A percentile compares a stretch with the other conserved stretches of the same genome.
Conservation (phyloP, 2,329 filamentous ascomycete species). For the Sclerotinia borealis region DNA sequence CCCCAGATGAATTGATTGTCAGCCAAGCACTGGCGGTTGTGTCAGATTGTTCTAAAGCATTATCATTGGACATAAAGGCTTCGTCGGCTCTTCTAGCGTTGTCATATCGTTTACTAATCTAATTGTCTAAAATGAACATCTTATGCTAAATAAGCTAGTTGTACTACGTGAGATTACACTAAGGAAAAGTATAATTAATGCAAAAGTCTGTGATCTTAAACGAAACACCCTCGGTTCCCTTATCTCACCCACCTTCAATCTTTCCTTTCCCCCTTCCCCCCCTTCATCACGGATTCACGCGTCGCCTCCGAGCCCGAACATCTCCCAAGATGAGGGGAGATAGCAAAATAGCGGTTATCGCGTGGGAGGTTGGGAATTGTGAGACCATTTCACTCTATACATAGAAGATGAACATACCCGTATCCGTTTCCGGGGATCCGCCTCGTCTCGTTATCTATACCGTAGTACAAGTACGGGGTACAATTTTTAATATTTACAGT, state of each 20-base stretch:
- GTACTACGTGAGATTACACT: not conserved
- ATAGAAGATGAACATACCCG: not conserved
- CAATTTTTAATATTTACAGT: no score
- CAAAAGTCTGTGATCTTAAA: no score
- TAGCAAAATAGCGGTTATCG: not conserved
- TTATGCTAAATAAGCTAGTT: not conserved
- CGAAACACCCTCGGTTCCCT: no score
- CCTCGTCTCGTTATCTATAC: not conserved
- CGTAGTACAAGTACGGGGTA: no score
- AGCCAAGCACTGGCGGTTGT: not conserved
- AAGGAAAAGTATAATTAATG: not conserved
- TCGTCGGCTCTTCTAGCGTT: not conserved
- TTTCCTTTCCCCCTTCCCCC: not conserved
- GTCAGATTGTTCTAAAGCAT: not conserved
- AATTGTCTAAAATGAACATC: not conserved
- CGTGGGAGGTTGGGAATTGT: slow-evolving; percentile 1
- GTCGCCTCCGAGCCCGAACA: not conserved
- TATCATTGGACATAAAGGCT: not conserved
- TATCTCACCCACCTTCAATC: not conserved
- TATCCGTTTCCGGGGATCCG: not conserved
- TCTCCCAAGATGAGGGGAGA: slow-evolving; percentile 1
- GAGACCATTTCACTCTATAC: not conserved
- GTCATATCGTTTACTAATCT: not conserved
- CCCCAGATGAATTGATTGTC: not conserved
- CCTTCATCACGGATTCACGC: not conserved